Conservation (phyloP, 2,329 filamentous ascomycete genomes). For the Epichloe baconii region DNA sequence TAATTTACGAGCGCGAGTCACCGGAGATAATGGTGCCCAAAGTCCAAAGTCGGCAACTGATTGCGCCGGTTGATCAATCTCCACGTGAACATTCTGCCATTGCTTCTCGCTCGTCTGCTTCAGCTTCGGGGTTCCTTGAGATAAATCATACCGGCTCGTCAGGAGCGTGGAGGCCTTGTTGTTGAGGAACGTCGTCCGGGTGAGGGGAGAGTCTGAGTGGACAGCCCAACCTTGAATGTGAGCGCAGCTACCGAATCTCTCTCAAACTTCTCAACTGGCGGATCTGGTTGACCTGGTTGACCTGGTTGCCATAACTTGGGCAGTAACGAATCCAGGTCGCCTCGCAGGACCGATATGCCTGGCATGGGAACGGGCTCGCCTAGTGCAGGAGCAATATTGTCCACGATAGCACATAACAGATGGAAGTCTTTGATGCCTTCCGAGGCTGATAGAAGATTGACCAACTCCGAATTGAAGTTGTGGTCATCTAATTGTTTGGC, state of each 20-base stretch:
- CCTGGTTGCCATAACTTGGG: slow-evolving; percentile 30
- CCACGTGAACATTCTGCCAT: slow-evolving; percentile 24
- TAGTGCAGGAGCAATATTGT: slow-evolving; percentile 32
- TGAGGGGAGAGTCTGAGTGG: slow-evolving; percentile 48
- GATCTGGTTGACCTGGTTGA: slow-evolving; percentile 13
- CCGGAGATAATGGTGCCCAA: slow-evolving; percentile 41
- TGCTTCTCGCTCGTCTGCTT: slow-evolving; percentile 21
- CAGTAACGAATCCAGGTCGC: slow-evolving; percentile 26
- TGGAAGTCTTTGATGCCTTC: slow-evolving; percentile 26
- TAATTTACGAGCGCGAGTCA: slow-evolving; percentile 51
- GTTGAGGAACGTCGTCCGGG: slow-evolving; percentile 68
- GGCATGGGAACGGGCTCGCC: slow-evolving; percentile 18
- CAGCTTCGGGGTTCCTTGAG: slow-evolving; percentile 10
- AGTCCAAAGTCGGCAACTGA: slow-evolving; percentile 15
- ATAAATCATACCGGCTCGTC: slow-evolving; percentile 20
- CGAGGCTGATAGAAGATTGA: slow-evolving; percentile 32
- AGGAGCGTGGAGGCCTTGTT: slow-evolving; percentile 47
- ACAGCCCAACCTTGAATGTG: slow-evolving; percentile 25
- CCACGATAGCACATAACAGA: slow-evolving; percentile 42
- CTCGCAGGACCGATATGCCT: slow-evolving; percentile 41
- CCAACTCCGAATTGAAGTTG: slow-evolving; percentile 28
- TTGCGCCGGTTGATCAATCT: slow-evolving; percentile 10
- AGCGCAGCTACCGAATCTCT: slow-evolving; percentile 27
- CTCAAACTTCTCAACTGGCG: slow-evolving; percentile 15
- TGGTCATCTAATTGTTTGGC: slow-evolving; percentile 34